These are phyloP conservation scores for Cyberlindnera saturnus DNA, from an alignment of 805 yeast species.

Conservation along the genomic window DNA sequence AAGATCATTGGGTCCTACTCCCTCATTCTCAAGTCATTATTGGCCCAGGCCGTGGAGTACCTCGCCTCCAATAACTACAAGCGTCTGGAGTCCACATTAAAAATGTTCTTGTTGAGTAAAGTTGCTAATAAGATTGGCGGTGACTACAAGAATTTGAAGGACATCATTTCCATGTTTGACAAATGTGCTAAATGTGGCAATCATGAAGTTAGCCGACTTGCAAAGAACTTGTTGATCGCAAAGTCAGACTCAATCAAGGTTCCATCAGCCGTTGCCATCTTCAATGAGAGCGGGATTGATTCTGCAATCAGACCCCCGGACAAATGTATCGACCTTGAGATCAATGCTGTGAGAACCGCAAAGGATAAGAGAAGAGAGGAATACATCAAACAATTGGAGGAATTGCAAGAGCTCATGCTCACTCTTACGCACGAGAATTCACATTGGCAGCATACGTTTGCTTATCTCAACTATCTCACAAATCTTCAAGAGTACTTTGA, in stretches of 20 bases:
- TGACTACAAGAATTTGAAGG: slow-evolving; percentile 47
- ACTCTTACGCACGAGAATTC: slow-evolving; percentile 21
- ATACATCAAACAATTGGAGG: slow-evolving; percentile 34
- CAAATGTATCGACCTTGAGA: slow-evolving; percentile 47
- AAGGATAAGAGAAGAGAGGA: slow-evolving; percentile 49
- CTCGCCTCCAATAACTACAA: slow-evolving; percentile 44
- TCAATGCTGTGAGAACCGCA: slow-evolving; percentile 54
- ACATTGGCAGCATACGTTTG: slow-evolving; percentile 54
- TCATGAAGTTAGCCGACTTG: slow-evolving; percentile 44
- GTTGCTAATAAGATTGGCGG: slow-evolving; percentile 52
- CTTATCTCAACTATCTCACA: slow-evolving; percentile 44
- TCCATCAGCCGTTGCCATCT: slow-evolving; percentile 48
- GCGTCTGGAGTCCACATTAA: slow-evolving; percentile 58
- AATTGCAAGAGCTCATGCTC: slow-evolving; percentile 35
- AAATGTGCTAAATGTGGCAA: slow-evolving; percentile 53
- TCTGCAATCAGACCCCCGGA: slow-evolving; percentile 59
- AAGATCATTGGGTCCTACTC: slow-evolving; percentile 63
- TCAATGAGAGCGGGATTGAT: slow-evolving; percentile 33
- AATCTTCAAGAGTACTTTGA: slow-evolving; percentile 51
- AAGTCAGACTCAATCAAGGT: slow-evolving; percentile 37
- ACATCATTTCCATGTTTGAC: slow-evolving; percentile 43
- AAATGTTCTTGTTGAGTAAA: slow-evolving; percentile 49
- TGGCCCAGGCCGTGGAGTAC: slow-evolving; percentile 44
- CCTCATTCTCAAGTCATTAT: slow-evolving; percentile 42
- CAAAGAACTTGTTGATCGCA: slow-evolving; percentile 44